Evolutionary conservation across 371 early-diverging fungal species (phyloP).

Genomic region (Umbelopsis sp.): DNA sequence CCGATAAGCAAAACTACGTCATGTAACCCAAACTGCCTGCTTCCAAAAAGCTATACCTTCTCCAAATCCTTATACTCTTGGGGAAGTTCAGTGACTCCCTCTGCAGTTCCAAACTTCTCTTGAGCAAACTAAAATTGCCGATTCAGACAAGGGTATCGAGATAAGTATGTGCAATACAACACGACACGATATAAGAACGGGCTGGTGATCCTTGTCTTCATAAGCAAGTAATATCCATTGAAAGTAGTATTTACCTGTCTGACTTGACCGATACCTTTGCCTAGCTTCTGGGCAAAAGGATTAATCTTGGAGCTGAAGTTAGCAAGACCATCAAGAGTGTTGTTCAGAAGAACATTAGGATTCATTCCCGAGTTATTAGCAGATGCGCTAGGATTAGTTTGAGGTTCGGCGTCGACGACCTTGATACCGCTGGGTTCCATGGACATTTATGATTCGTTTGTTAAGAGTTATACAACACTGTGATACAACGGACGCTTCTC

Average conservation of each 20-base stretch:
- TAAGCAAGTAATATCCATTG: not conserved
- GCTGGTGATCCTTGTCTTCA: no score
- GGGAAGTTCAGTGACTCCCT: constrained; percentile 89
- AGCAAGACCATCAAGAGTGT: constrained; percentile 64
- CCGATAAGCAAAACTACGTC: not conserved
- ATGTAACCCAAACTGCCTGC: not conserved
- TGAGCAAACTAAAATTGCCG: constrained; percentile 73
- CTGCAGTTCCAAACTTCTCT: constrained; percentile 83
- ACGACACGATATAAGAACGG: no score
- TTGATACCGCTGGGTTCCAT: constrained; percentile 27
- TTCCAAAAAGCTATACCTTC: constrained; percentile 49
- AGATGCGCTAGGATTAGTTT: constrained; percentile 18
- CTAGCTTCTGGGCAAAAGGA: constrained; percentile 74
- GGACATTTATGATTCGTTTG: not conserved
- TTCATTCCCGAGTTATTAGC: constrained; percentile 24
- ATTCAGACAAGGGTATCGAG: constrained; percentile 1
- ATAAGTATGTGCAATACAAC: not conserved
- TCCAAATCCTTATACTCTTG: constrained; percentile 87
- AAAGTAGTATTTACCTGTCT: constrained; percentile 64
- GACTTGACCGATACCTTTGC: constrained; percentile 78
- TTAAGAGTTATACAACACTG: no score
- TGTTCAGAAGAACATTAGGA: constrained; percentile 35
- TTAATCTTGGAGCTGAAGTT: constrained; percentile 66
- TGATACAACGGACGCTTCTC: no score
- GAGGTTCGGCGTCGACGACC: constrained; percentile 38